A percentile compares a stretch with the other conserved stretches of the same genome.
phyloP scores from a whole-genome alignment of 768 basidiomycete genomes.

The Auricularia cornea region DNA sequence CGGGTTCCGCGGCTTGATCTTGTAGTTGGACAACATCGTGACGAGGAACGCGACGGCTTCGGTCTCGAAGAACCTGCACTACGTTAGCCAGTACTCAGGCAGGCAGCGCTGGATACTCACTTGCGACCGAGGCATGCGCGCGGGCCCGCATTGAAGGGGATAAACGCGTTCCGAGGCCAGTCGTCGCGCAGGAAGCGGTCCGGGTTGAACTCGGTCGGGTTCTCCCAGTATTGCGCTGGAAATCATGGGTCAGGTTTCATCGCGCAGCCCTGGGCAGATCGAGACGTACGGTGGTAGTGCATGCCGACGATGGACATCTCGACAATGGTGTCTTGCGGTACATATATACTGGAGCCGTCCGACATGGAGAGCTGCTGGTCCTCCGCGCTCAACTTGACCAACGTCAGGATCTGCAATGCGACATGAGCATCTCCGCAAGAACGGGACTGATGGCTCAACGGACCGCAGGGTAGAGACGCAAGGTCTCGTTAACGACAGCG shows the following conservation, averaged over 20 bases:
- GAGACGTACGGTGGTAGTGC: constrained; percentile 8
- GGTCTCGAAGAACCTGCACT: constrained; percentile 33
- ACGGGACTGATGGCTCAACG: constrained; percentile 7
- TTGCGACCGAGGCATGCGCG: constrained; percentile 1
- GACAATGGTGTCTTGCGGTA: neutral
- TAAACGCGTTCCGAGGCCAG: constrained; percentile 46
- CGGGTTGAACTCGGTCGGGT: constrained; percentile 39
- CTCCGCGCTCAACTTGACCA: constrained; percentile 20
- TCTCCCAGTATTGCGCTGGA: constrained; percentile 47
- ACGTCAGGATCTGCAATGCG: constrained; percentile 8
- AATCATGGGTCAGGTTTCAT: neutral
- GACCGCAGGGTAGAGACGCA: constrained; percentile 41
- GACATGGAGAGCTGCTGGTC: constrained; percentile 14
- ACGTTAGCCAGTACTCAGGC: neutral
- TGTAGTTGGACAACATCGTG: constrained; percentile 38
- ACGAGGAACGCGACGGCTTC: constrained; percentile 45
- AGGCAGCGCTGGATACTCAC: neutral
- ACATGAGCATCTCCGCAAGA: neutral
- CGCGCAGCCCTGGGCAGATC: neutral
- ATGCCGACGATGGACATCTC: neutral
- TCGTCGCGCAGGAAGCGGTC: constrained; percentile 39
- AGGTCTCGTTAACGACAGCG: constrained; percentile 43
- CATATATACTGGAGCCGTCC: constrained; percentile 6
- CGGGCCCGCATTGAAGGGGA: constrained; percentile 42
- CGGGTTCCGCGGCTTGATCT: constrained; percentile 38